Base-by-base conservation (phyloP, 805 yeast species). In the Ogataea pignaliae region DNA sequence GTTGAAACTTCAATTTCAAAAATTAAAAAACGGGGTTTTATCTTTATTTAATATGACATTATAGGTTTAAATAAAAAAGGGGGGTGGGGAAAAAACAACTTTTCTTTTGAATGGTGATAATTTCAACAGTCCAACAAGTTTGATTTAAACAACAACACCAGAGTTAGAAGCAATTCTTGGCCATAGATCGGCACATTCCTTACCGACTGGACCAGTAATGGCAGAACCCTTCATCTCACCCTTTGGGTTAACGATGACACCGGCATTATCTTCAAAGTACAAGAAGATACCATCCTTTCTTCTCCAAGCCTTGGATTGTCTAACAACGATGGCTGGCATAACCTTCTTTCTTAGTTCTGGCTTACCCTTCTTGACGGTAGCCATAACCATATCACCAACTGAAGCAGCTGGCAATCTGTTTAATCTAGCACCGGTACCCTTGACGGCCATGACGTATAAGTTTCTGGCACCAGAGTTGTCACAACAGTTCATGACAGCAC, bases 191-290 rank as follows among this genome's bases (percentile, higher is more conserved):
- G 99, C 99, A 83, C 99, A 95, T 83, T 93, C 99, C 81, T 93
- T 93, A 75, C 97, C 98, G 71, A 93, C 99, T 70, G 99, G 99
- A 76, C 99, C 99, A 70, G 99, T 95, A 75, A 93, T 93, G 70
- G 99, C 99, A 63, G 99, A 95, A 79, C 99, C 99, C 84, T 93
- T 93, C 99, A 95, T 93, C 79, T 93, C 99, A 83, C 99, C 99
- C 93, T 93, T 93, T 72, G 99, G 99, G 81, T 93, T 93, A 74
- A 93, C 99, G 71, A 93, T 93, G 75, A 95, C 99, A 85, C 99
- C 99, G 60, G 99, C 99, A 71, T 93, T 93, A 80, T 93, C 99
- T 84, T 93, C 99, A 67, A 93, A 93, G 88, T 93, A 93, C 75
- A 93, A 88, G 90, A 74, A 93, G 66, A 89, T 86, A 86, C 99